Evolutionary conservation across 352 stramenopile genomes (phyloP).

Genomic region (Lagenidium giganteum): DNA sequence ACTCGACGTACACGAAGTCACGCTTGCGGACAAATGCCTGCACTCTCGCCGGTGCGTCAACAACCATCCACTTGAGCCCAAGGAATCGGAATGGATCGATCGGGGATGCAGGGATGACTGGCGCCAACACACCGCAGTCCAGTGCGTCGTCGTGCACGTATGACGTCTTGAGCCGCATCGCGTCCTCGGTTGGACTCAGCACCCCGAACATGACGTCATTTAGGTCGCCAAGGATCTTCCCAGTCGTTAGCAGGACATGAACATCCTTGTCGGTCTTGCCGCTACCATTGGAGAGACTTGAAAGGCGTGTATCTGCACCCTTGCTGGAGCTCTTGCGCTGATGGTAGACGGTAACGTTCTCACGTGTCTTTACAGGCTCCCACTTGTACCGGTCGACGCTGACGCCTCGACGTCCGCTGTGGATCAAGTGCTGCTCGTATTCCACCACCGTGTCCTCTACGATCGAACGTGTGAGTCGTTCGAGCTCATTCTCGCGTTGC

Average conservation of each 20-base stretch:
- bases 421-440: no score
- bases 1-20: conserved; percentile 15
- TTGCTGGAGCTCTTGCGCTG: conserved; percentile 17
- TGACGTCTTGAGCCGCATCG: conserved; percentile 6
- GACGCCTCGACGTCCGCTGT: no score
- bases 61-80: conserved; percentile 6
- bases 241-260: no score
- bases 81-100: conserved; percentile 9
- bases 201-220: conserved; percentile 13
- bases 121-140: conserved; percentile 9
- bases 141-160: conserved; percentile 7
- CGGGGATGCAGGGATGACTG: background rate
- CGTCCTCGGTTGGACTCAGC: background rate
- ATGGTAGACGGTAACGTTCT: conserved; percentile 31
- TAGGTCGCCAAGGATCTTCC: conserved; percentile 25
- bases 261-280: conserved; percentile 7
- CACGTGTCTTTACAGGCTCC: conserved; percentile 30
- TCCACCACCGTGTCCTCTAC: no score
- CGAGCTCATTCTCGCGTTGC: no score
- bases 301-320: no score
- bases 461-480: no score
- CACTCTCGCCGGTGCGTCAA: no score
- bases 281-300: no score
- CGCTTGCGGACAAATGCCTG: no score
- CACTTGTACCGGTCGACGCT: conserved; percentile 34